Conservation (phyloP, 2,329 filamentous ascomycete genomes). For the Aureobasidium zeae region DNA sequence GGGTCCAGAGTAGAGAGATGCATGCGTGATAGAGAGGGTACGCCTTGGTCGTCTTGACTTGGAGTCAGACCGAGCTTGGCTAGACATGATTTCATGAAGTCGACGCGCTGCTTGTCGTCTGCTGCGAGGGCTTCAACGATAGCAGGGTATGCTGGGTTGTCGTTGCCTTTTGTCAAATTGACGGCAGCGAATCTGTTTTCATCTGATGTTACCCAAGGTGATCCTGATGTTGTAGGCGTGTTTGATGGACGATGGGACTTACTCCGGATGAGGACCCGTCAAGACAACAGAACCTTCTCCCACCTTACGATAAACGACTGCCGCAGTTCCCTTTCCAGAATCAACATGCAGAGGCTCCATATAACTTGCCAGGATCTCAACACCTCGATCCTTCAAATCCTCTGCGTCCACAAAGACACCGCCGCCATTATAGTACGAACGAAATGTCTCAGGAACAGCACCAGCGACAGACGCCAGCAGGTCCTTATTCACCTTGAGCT, state of each 20-base stretch:
- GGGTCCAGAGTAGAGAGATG: conserved; percentile 67
- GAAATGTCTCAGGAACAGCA: conserved; percentile 52
- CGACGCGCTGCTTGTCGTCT: conserved; percentile 59
- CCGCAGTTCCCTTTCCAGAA: conserved; percentile 62
- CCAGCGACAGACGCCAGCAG: conserved; percentile 43
- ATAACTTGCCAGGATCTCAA: conserved; percentile 78
- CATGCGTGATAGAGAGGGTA: conserved; percentile 71
- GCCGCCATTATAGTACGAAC: conserved; percentile 87
- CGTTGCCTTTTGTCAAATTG: conserved; percentile 61
- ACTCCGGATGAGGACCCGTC: conserved; percentile 90
- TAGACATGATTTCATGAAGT: conserved; percentile 73
- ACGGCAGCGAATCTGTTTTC: conserved; percentile 63
- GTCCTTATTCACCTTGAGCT: conserved; percentile 54
- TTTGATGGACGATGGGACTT: conserved; percentile 27
- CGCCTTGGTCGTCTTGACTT: conserved; percentile 55
- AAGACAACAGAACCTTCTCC: conserved; percentile 71
- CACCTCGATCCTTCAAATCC: conserved; percentile 50
- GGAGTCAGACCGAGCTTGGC: conserved; percentile 73
- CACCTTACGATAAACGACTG: conserved; percentile 73
- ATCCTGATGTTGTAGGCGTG: conserved; percentile 19
- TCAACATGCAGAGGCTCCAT: conserved; percentile 66
- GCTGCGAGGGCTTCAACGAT: conserved; percentile 58
- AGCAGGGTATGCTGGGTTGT: conserved; percentile 58
- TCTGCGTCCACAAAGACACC: conserved; percentile 81
- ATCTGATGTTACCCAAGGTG: too few relatives aligned